Evolutionary conservation across 2,329 filamentous ascomycete species (phyloP), one percentile per base, ranked within the genome.

Genomic region (Stemphylium beticola): DNA sequence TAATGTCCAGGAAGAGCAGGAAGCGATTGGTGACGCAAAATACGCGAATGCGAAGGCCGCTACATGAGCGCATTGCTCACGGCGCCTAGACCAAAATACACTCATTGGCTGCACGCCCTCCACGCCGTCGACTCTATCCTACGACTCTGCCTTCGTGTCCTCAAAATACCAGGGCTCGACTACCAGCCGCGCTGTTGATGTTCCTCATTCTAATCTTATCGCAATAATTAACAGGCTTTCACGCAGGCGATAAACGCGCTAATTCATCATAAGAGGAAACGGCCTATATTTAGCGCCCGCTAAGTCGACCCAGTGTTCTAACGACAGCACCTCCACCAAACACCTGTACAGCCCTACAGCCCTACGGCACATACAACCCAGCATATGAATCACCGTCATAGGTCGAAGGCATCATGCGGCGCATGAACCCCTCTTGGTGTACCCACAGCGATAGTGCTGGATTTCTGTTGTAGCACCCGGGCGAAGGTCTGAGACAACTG

Each of bases 251-350:
- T n/a, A 20, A 26, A 7, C 17, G 39, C 40, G 45, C 57, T 49
- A 31, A 36, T 37, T 55, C 24, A 41, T 54, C 47, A 20, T 33
- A 32, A 33, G 47, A 45, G 39, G 24, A 33, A 38, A 56, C n/a
- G 49, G 45, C 45, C 66, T 71, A 72, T 71, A 64, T 71, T 71
- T 69, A 66, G 65, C 45, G 55, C 26, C 58, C 54, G 49, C 53
- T 50, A 49, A 55, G 54, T 47, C 18, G 36, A 57, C 53, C 63
- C 56, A 63, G 55, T 57, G 60, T 58, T 58, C 60, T 59, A 40
- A 61, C 55, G 43, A 61, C 55, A 62, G 55, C 58, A 34, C 34
- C 49, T 39, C 37, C 22, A 31, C 50, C 26, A 39, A 4, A 55
- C 57, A 50, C 31, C 43, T 42, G 37, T 29, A 34, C 55, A 62